Percentiles rank a stretch among this genome's conserved stretches.
These are phyloP conservation scores for Hypoxylon cercidicola DNA, from an alignment of 495 filamentous ascomycete genomes.

Conservation along the genomic window DNA sequence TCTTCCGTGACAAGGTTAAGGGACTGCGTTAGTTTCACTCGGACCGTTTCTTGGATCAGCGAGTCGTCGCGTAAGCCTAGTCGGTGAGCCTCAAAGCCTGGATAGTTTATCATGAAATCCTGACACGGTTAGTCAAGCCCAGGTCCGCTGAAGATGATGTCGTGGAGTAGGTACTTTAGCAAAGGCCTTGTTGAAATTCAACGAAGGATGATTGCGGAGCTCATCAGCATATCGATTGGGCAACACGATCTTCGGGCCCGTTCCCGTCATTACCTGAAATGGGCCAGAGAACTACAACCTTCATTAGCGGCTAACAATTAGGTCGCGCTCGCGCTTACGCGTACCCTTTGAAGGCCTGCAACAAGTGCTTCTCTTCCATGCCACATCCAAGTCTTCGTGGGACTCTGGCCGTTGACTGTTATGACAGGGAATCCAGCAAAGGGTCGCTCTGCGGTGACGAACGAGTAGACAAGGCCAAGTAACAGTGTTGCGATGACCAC, in stretches of 20 bases:
- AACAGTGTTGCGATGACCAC: constrained; percentile 35
- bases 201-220: constrained; percentile 54
- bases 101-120: constrained; percentile 59
- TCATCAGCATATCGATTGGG: constrained; percentile 62
- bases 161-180: constrained; percentile 46
- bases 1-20: constrained; percentile 54
- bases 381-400: constrained; percentile 40
- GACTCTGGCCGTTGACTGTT: constrained; percentile 36
- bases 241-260: constrained; percentile 53
- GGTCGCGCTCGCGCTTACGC: neutral
- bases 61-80: constrained; percentile 32
- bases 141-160: neutral
- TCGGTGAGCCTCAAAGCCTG: constrained; percentile 59
- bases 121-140: constrained; percentile 17
- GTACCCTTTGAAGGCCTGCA: constrained; percentile 39
- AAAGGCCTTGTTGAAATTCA: constrained; percentile 54
- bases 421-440: constrained; percentile 44
- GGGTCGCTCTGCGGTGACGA: constrained; percentile 36
- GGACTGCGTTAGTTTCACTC: constrained; percentile 59
- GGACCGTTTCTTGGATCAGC: constrained; percentile 54
- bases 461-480: constrained; percentile 40
- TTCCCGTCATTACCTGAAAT: constrained; percentile 46
- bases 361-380: constrained; percentile 35
- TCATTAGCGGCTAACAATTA: constrained; percentile 14
- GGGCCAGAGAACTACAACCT: constrained; percentile 39